These are phyloP conservation scores for Xylaria sp. DNA, from an alignment of 2,329 filamentous ascomycete genomes.

Conservation along the genomic window DNA sequence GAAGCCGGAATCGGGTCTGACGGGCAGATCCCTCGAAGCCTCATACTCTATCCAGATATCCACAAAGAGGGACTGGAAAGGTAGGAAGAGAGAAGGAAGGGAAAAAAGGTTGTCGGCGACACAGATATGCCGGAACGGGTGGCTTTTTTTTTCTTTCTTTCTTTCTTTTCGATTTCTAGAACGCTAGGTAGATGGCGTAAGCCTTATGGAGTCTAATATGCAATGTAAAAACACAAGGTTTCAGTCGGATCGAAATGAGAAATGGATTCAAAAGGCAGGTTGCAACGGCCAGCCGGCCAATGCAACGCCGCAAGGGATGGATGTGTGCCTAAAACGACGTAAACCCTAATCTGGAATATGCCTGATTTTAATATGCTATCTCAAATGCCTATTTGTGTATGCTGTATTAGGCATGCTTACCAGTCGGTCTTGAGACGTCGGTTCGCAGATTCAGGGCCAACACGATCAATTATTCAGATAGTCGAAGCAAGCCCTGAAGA, in stretches of 20 bases:
- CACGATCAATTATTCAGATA: slow-evolving; percentile 4
- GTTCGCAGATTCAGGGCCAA: slow-evolving; percentile 7
- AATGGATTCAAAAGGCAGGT: slow-evolving; percentile 6
- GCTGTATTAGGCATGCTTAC: slow-evolving; percentile 10
- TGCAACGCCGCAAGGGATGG: slow-evolving; percentile 17
- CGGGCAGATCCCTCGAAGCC: slow-evolving; percentile 10
- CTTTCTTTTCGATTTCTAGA: neutral
- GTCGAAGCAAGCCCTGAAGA: slow-evolving; percentile 10
- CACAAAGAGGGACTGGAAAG: neutral
- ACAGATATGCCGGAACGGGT: too few relatives aligned
- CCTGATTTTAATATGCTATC: slow-evolving; percentile 7
- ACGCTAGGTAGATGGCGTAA: neutral
- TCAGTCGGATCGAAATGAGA: neutral
- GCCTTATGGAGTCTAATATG: neutral
- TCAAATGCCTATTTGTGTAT: neutral
- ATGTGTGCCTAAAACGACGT: slow-evolving; percentile 10
- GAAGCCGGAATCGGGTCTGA: slow-evolving; percentile 9
- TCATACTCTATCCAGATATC: slow-evolving; percentile 9
- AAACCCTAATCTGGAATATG: slow-evolving; percentile 13
- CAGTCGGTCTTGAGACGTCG: neutral
- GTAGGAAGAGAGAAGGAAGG: neutral
- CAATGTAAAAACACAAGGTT: neutral
- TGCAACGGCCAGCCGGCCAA: slow-evolving; percentile 11
- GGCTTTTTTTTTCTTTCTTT: too few relatives aligned
- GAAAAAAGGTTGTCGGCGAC: too few relatives aligned